Conservation (phyloP, 2,329 filamentous ascomycete genomes). For the Microthyrium microscopicum region DNA sequence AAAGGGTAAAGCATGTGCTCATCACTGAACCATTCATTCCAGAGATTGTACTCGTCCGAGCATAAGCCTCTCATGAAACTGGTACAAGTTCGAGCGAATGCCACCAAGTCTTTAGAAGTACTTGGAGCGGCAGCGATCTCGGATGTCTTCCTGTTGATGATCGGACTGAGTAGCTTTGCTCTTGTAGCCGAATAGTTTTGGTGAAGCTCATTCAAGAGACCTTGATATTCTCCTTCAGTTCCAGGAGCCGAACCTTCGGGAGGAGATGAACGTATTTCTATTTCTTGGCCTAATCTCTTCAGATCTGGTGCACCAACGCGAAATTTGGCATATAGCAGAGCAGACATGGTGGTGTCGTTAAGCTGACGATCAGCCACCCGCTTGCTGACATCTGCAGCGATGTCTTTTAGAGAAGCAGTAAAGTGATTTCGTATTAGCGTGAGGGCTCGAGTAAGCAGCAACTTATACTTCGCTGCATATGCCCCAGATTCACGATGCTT, state of each 20-base stretch:
- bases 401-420: slow-evolving; percentile 44
- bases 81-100: slow-evolving; percentile 47
- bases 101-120: slow-evolving; percentile 44
- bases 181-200: slow-evolving; percentile 44
- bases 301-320: slow-evolving; percentile 48
- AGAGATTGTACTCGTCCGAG: slow-evolving; percentile 50
- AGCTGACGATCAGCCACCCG: slow-evolving; percentile 49
- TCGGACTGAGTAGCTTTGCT: slow-evolving; percentile 40
- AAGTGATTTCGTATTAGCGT: slow-evolving; percentile 52
- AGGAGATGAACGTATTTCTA: slow-evolving; percentile 47
- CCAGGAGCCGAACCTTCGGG: slow-evolving; percentile 42
- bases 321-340: slow-evolving; percentile 55
- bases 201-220: slow-evolving; percentile 47
- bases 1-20: slow-evolving; percentile 48
- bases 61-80: slow-evolving; percentile 50
- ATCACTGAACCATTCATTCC: slow-evolving; percentile 49
- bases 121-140: slow-evolving; percentile 41
- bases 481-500: slow-evolving; percentile 74
- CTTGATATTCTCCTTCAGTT: slow-evolving; percentile 47
- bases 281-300: slow-evolving; percentile 48
- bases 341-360: slow-evolving; percentile 56
- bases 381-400: slow-evolving; percentile 43
- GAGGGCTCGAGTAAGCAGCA: slow-evolving; percentile 55
- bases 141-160: slow-evolving; percentile 44
- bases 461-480: slow-evolving; percentile 74